phyloP scores from a whole-genome alignment of 139 green algal genomes.

The Tetradesmus obliquus region DNA sequence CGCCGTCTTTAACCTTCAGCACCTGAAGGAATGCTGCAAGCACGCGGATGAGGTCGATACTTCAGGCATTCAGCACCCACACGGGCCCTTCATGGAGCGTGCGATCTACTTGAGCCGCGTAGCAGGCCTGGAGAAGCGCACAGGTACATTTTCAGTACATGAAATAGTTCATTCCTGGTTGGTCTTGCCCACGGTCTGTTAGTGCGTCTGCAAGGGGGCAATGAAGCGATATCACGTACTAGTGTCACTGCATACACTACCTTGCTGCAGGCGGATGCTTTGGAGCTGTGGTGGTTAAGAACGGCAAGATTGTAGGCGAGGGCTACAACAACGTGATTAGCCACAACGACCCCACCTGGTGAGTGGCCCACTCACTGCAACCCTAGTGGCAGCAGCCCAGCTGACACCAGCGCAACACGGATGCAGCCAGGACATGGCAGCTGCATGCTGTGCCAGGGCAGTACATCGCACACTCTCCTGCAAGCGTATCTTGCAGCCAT shows the following conservation, averaged over 20 bases:
- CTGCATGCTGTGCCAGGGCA: too few relatives aligned
- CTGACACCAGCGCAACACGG: background rate
- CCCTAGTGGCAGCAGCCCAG: background rate
- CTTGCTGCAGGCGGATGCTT: constrained; percentile 51
- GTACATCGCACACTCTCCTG: too few relatives aligned
- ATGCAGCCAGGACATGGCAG: too few relatives aligned
- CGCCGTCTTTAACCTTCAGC: background rate
- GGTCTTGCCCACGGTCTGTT: too few relatives aligned
- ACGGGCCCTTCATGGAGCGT: constrained; percentile 46
- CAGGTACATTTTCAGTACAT: background rate
- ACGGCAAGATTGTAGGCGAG: constrained; percentile 57
- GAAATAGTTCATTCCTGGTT: too few relatives aligned
- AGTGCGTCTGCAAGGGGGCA: background rate
- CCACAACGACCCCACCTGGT: constrained; percentile 59
- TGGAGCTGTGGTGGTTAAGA: constrained; percentile 58
- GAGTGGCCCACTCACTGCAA: background rate
- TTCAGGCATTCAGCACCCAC: constrained; percentile 13
- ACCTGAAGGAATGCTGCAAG: background rate
- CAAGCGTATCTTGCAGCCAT: too few relatives aligned
- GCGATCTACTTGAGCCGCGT: constrained; percentile 44
- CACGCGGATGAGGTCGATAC: background rate
- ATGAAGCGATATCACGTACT: background rate
- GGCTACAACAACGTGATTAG: constrained; percentile 62
- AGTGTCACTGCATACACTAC: background rate
- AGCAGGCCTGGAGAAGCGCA: constrained; percentile 46